Evolutionary conservation across 78 protist genomes (phyloP).

Genomic region (Polysphondylium violaceum): DNA sequence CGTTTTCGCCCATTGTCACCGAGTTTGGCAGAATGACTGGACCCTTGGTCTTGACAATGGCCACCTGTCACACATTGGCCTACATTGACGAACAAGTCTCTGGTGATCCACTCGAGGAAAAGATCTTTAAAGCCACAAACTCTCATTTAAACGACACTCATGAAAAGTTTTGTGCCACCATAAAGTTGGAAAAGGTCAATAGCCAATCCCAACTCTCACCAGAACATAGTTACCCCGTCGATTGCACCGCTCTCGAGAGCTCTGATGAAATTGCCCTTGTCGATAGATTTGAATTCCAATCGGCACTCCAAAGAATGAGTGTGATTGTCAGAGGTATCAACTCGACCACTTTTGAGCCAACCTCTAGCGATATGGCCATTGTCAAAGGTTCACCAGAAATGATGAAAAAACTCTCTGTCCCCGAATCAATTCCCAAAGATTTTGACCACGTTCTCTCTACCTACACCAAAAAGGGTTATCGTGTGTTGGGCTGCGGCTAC

Average conservation of each 20-base stretch:
- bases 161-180: constrained; percentile 13
- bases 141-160: constrained; percentile 21
- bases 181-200: background rate
- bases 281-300: constrained; percentile 72
- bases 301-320: constrained; percentile 91
- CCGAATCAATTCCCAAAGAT: constrained; percentile 81
- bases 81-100: constrained; percentile 58
- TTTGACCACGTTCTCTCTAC: constrained; percentile 6
- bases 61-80: constrained; percentile 87
- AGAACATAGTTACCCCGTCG: constrained; percentile 10
- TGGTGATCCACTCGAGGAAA: constrained; percentile 95
- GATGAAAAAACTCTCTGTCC: constrained; percentile 67
- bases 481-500: constrained; percentile 92
- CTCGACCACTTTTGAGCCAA: background rate
- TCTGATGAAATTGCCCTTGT: constrained; percentile 53
- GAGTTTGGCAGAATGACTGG: constrained; percentile 29
- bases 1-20: background rate
- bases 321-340: constrained; percentile 76
- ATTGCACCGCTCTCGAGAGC: constrained; percentile 11
- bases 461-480: constrained; percentile 88
- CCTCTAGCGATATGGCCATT: constrained; percentile 1
- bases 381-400: constrained; percentile 95
- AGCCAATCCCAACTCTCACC: background rate
- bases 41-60: constrained; percentile 44
- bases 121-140: constrained; percentile 81